Percentiles rank a stretch among this genome's conserved stretches.
Evolutionary conservation across 1,284 basidiomycete species (phyloP).

Genomic region (Puccinia brachypodii): DNA sequence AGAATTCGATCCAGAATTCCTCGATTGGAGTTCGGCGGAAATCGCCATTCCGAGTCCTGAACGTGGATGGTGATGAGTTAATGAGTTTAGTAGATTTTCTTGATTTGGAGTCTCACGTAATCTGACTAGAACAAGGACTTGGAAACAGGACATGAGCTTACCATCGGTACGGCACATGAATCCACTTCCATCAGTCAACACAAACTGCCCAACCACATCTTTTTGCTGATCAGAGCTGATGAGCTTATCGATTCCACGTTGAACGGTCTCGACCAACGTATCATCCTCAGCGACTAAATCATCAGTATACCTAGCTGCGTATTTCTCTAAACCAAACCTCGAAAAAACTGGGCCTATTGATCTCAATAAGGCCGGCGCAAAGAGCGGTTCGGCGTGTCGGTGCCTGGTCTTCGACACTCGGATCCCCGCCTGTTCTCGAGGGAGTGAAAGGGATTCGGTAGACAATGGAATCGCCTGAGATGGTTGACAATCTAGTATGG

Average conservation of each 20-base stretch:
- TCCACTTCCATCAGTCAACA: constrained; percentile 33
- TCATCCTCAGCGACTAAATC: constrained; percentile 15
- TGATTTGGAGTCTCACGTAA: background rate
- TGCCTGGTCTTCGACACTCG: constrained; percentile 36
- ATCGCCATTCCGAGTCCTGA: constrained; percentile 29
- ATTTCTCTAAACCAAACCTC: constrained; percentile 37
- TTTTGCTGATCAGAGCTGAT: constrained; percentile 14
- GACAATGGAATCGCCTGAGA: constrained; percentile 22
- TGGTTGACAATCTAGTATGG: constrained; percentile 26
- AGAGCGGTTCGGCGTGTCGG: constrained; percentile 42
- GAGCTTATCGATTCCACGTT: constrained; percentile 19
- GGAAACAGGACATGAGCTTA: background rate
- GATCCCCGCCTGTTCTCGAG: constrained; percentile 21
- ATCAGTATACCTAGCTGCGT: constrained; percentile 22
- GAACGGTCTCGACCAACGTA: constrained; percentile 16
- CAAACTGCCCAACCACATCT: constrained; percentile 29
- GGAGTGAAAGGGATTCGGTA: constrained; percentile 11
- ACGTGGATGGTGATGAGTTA: background rate
- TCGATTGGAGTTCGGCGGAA: constrained; percentile 27
- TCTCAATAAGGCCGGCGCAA: constrained; percentile 26
- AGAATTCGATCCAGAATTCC: constrained; percentile 11
- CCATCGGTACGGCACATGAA: constrained; percentile 45
- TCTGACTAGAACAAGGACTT: background rate
- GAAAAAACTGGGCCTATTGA: constrained; percentile 31
- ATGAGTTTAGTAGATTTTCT: background rate